Conservation (phyloP, 192 early-diverging fungal genomes). For the Nowakowskiella sp. region DNA sequence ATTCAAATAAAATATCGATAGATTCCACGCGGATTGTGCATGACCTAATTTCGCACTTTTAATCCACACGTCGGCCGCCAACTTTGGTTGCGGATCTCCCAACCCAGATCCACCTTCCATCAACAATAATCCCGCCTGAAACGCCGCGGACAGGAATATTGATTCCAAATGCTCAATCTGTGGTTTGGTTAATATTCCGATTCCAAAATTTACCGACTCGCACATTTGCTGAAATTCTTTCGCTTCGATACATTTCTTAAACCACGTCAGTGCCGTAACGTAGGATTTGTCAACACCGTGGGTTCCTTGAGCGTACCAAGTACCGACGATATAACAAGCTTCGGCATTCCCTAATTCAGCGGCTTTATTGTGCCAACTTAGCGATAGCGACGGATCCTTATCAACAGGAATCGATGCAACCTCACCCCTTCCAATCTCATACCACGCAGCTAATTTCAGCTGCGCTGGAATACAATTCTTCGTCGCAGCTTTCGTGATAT, state of each 20-base stretch:
- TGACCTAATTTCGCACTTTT: constrained; percentile 15
- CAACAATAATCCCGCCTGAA: constrained; percentile 22
- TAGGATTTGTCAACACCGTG: constrained; percentile 14
- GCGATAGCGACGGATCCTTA: constrained; percentile 12
- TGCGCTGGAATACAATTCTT: constrained; percentile 27
- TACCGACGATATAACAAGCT: constrained; percentile 35
- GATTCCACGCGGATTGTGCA: constrained; percentile 25
- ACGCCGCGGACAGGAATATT: constrained; percentile 18
- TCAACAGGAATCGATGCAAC: constrained; percentile 24
- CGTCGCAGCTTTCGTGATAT: constrained; percentile 22
- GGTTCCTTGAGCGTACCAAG: constrained; percentile 18
- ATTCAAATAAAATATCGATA: constrained; percentile 31
- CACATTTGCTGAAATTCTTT: constrained; percentile 10
- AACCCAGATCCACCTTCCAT: constrained; percentile 29
- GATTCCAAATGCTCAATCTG: too few relatives aligned
- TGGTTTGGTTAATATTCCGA: too few relatives aligned
- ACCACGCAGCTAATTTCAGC: constrained; percentile 41
- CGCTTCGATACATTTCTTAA: constrained; percentile 8
- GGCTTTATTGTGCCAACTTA: constrained; percentile 28
- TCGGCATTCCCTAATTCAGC: constrained; percentile 30
- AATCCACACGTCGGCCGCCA: constrained; percentile 12
- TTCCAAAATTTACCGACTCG: too few relatives aligned
- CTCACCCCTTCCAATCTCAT: constrained; percentile 30
- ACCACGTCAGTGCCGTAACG: constrained; percentile 18
- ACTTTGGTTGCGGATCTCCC: constrained; percentile 23